A percentile compares a stretch with the other conserved stretches of the same genome.
phyloP scores from a whole-genome alignment of 805 yeast genomes.

The Wickerhamomyces chambardii region DNA sequence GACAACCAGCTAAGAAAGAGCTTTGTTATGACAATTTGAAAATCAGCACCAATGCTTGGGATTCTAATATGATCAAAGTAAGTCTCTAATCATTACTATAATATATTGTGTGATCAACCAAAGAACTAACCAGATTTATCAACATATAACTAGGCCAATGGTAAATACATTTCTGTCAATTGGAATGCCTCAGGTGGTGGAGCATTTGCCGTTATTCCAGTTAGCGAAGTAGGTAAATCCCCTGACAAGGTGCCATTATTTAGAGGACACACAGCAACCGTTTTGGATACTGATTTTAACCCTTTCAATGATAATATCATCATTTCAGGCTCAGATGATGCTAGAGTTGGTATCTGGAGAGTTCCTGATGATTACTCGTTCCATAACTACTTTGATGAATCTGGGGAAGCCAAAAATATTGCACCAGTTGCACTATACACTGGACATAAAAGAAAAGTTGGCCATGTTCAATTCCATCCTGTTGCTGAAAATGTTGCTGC shows the following conservation, averaged over 20 bases:
- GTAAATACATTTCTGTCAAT: slow-evolving; percentile 76
- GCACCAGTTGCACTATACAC: slow-evolving; percentile 58
- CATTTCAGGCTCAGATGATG: slow-evolving; percentile 78
- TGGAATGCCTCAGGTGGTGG: slow-evolving; percentile 98
- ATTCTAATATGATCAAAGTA: slow-evolving; percentile 74
- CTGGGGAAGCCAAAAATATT: slow-evolving; percentile 58
- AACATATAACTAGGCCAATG: slow-evolving; percentile 61
- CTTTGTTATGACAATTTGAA: slow-evolving; percentile 40
- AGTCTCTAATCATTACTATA: slow-evolving; percentile 1
- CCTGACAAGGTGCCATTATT: slow-evolving; percentile 92
- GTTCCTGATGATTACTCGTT: slow-evolving; percentile 79
- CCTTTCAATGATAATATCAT: slow-evolving; percentile 76
- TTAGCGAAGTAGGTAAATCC: slow-evolving; percentile 78
- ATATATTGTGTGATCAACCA: no score
- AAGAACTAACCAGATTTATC: no score
- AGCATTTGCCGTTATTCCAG: slow-evolving; percentile 90
- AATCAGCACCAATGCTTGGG: slow-evolving; percentile 92
- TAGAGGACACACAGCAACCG: slow-evolving; percentile 94
- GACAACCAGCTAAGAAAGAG: slow-evolving; percentile 64
- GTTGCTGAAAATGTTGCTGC: slow-evolving; percentile 81
- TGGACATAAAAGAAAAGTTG: slow-evolving; percentile 94
- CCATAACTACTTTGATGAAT: slow-evolving; percentile 42
- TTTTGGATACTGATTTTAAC: slow-evolving; percentile 90
- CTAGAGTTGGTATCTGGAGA: slow-evolving; percentile 77
- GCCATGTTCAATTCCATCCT: slow-evolving; percentile 87